Evolutionary conservation across 2,329 filamentous ascomycete species (phyloP).

Genomic region (Xylaria sp.): DNA sequence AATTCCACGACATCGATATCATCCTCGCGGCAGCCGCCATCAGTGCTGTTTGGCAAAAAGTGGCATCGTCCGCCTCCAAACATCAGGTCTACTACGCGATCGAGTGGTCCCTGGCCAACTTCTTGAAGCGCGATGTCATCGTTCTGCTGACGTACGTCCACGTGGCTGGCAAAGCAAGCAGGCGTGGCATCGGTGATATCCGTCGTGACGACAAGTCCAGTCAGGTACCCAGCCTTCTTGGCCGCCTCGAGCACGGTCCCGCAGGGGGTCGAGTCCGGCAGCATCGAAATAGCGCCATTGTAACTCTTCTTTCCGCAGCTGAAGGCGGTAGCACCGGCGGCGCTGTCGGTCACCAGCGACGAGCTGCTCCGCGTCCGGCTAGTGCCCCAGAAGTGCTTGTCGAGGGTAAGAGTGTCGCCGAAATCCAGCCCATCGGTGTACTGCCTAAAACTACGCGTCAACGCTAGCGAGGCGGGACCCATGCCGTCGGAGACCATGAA

Average conservation of each 20-base stretch:
- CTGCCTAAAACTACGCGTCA: slow-evolving; percentile 88
- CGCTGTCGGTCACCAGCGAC: slow-evolving; percentile 90
- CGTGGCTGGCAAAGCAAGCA: slow-evolving; percentile 91
- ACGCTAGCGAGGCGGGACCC: slow-evolving; percentile 86
- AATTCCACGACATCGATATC: slow-evolving; percentile 72
- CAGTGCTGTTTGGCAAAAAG: slow-evolving; percentile 81
- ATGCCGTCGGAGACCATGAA: slow-evolving; percentile 99
- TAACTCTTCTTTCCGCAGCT: slow-evolving; percentile 93
- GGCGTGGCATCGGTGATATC: slow-evolving; percentile 95
- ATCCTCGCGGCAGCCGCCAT: slow-evolving; percentile 81
- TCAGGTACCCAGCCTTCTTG: slow-evolving; percentile 87
- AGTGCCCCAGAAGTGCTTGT: slow-evolving; percentile 87
- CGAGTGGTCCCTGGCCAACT: slow-evolving; percentile 83
- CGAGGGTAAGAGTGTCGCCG: slow-evolving; percentile 76
- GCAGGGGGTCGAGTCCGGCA: slow-evolving; percentile 83
- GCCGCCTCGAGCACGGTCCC: slow-evolving; percentile 93
- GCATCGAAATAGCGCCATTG: slow-evolving; percentile 90
- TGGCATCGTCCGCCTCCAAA: slow-evolving; percentile 91
- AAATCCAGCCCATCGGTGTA: slow-evolving; percentile 71
- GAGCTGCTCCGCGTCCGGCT: slow-evolving; percentile 83
- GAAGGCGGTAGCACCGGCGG: slow-evolving; percentile 96
- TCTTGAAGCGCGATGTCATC: slow-evolving; percentile 93
- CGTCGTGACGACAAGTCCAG: slow-evolving; percentile 92
- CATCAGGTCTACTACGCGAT: slow-evolving; percentile 87
- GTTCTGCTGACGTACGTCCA: slow-evolving; percentile 76